A percentile compares a stretch with the other conserved stretches of the same genome.
These are phyloP conservation scores for Arthrobotrys musiformis DNA, from an alignment of 2,329 filamentous ascomycete species.

Conservation along the genomic window DNA sequence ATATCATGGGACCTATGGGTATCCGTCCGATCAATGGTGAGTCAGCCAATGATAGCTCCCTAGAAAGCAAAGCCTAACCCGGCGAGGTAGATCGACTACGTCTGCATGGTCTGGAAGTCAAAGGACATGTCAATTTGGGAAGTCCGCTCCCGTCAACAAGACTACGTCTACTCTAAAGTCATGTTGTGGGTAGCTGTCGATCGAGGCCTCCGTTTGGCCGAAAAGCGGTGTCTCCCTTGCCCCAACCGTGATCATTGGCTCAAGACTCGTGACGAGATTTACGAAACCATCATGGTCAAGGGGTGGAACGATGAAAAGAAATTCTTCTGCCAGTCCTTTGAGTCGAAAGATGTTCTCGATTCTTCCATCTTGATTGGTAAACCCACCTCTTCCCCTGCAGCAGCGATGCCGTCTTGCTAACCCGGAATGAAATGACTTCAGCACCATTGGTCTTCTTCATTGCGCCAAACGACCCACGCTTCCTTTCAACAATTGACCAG, in stretches of 20 bases:
- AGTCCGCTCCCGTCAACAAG: conserved; percentile 77
- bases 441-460: conserved; percentile 84
- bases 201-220: conserved; percentile 76
- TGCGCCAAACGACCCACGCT: conserved; percentile 79
- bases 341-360: conserved; percentile 76
- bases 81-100: conserved; percentile 69
- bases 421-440: conserved; percentile 68
- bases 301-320: conserved; percentile 77
- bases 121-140: conserved; percentile 86
- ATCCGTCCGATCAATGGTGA: conserved; percentile 73
- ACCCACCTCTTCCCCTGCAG: background rate
- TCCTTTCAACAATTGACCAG: conserved; percentile 76
- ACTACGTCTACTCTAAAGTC: conserved; percentile 83
- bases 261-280: conserved; percentile 73
- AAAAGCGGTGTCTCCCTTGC: conserved; percentile 80
- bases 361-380: conserved; percentile 63
- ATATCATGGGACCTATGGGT: conserved; percentile 79
- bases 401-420: background rate
- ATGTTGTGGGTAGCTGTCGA: conserved; percentile 87
- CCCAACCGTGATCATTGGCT: conserved; percentile 76
- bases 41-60: conserved; percentile 60
- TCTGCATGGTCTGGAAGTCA: conserved; percentile 74
- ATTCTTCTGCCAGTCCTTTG: conserved; percentile 80
- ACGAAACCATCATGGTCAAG: conserved; percentile 81
- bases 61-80: background rate